Base-by-base conservation (phyloP, 805 yeast genomes). In the Priceomyces melissophilus region DNA sequence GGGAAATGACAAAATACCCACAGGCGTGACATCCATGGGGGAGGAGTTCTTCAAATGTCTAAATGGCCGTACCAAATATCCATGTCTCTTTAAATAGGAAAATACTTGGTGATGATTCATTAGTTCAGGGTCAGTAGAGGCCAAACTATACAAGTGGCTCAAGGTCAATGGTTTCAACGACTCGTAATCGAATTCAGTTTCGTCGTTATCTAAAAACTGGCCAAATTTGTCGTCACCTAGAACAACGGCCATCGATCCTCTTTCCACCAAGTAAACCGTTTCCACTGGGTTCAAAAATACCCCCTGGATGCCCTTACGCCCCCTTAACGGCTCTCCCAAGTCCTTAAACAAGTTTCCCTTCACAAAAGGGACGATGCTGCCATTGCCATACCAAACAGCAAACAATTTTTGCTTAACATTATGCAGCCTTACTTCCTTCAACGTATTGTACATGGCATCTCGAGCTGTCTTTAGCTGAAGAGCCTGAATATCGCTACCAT, bases 301-400 rank as follows among this genome's bases (percentile, higher is more conserved):
- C 0, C 60, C 62, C 16, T 52, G 55, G 6, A 47, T 36, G 12
- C 30, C 20, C 34, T 45, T 44, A 25, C 43, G 37, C n/a, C 46
- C 27, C 20, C 39, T 41, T 12, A 67, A 60, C 3, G 71, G 62
- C 2, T 76, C 78, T 0, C 98, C 98, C 65, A 86, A 74, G 25
- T 85, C 82, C 45, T 79, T 79, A 50, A 87, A 73, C 52, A 78
- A 86, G 30, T 81, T 79, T 0, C 97, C 97, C 45, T 73, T 76
- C 0, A 89, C 81, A 30, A 62, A 61, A 0, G 62, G 53, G 46
- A 78, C 69, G 33, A 67, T 53, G 0, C 63, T 58, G 38, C 39
- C 48, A 5, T 43, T 47, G 37, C 40, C 50, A 4, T 63, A 38
- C 66, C 69, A 83, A 10, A 73, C 73, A 1, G 79, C 86, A 25